Evolutionary conservation across 1,284 basidiomycete genomes (phyloP).

Genomic region (Fomitiporia mediterranea): DNA sequence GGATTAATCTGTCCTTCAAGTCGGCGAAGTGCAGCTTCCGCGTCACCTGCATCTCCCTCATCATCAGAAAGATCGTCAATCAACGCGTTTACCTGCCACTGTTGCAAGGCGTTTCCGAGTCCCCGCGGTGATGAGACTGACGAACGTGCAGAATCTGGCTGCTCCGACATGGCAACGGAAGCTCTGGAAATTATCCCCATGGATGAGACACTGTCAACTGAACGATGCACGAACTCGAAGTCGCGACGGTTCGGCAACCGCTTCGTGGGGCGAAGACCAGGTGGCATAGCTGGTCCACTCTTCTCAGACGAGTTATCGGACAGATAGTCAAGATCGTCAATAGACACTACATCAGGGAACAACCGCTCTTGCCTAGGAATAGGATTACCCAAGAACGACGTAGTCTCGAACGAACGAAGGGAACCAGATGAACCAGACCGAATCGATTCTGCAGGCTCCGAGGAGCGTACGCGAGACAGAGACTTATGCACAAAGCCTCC

Average conservation of each 20-base stretch:
- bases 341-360: conserved; percentile 60
- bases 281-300: conserved; percentile 36
- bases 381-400: conserved; percentile 10
- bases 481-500: conserved; percentile 20
- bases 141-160: conserved; percentile 40
- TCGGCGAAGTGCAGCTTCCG: conserved; percentile 71
- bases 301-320: conserved; percentile 62
- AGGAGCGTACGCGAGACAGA: conserved; percentile 15
- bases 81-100: conserved; percentile 78
- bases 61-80: conserved; percentile 73
- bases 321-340: conserved; percentile 65
- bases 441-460: conserved; percentile 13
- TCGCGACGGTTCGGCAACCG: conserved; percentile 67
- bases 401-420: conserved; percentile 13
- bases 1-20: conserved; percentile 82
- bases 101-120: conserved; percentile 55
- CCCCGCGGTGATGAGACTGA: conserved; percentile 33
- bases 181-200: conserved; percentile 63
- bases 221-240: conserved; percentile 69
- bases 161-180: conserved; percentile 41
- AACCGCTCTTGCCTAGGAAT: conserved; percentile 7
- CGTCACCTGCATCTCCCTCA: conserved; percentile 64
- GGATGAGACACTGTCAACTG: conserved; percentile 67
- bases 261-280: conserved; percentile 52
- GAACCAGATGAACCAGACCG: conserved; percentile 19